Evolutionary conservation across 2,329 filamentous ascomycete genomes (phyloP).

Genomic region (Colletotrichum orchidophilum): DNA sequence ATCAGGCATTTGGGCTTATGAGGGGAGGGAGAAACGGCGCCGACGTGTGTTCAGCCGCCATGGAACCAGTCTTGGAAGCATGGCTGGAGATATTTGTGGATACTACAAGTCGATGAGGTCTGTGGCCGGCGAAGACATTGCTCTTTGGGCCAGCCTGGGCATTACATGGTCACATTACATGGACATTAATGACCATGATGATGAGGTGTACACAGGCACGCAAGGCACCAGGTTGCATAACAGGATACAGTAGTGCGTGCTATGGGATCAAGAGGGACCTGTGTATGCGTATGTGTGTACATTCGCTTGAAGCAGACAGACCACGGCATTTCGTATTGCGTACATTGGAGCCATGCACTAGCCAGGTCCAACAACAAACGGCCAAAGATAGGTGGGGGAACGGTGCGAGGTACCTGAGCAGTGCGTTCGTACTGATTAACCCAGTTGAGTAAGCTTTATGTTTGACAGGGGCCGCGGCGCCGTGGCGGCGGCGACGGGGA

Average conservation of each 20-base stretch:
- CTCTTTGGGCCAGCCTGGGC: conserved; percentile 10
- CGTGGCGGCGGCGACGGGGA: conserved; percentile 23
- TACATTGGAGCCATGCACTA: conserved; percentile 21
- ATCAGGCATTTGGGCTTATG: background rate
- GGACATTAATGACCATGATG: conserved; percentile 3
- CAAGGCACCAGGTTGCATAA: conserved; percentile 31
- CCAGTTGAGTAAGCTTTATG: conserved; percentile 25
- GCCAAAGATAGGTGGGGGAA: conserved; percentile 18
- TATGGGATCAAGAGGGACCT: conserved; percentile 30
- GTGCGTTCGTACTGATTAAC: conserved; percentile 19
- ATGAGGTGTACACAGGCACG: conserved; percentile 13
- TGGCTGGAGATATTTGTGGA: conserved; percentile 32
- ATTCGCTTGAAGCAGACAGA: conserved; percentile 11
- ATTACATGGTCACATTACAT: conserved; percentile 1
- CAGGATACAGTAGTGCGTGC: conserved; percentile 27
- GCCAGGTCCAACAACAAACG: conserved; percentile 14
- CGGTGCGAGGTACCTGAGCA: conserved; percentile 31
- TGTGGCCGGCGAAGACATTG: conserved; percentile 25
- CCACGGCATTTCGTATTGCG: conserved; percentile 28
- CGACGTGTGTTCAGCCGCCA: conserved; percentile 30
- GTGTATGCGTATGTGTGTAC: conserved; percentile 13
- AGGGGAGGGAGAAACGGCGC: conserved; percentile 25
- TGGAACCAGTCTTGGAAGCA: conserved; percentile 30
- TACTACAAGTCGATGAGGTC: conserved; percentile 28
- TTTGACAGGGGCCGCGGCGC: conserved; percentile 31